These are phyloP conservation scores for Erysimum cheiri DNA, from an alignment of 441 rosid genomes.

Conservation along the genomic window DNA sequence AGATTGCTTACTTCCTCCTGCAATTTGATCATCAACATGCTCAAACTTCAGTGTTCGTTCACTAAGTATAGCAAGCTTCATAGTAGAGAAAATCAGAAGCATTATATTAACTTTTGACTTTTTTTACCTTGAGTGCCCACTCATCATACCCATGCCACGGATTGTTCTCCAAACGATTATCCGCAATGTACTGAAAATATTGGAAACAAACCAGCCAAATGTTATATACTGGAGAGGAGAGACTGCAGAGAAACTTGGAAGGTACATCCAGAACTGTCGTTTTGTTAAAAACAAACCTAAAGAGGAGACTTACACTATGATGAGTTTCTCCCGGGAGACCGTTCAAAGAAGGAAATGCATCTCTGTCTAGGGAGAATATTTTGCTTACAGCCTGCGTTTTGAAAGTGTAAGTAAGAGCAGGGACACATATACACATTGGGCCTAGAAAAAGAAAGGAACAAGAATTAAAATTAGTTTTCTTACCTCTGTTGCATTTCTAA, in stretches of 20 bases:
- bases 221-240: constrained; percentile 33
- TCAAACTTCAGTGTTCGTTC: constrained; percentile 8
- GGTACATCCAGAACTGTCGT: neutral
- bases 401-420: constrained; percentile 15
- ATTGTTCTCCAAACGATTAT: constrained; percentile 67
- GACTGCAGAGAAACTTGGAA: neutral
- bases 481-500: constrained; percentile 87
- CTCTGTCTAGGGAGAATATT: constrained; percentile 89
- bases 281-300: constrained; percentile 23
- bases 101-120: no score
- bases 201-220: constrained; percentile 23
- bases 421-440: constrained; percentile 16
- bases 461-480: no score
- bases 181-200: constrained; percentile 77
- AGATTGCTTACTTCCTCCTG: constrained; percentile 93
- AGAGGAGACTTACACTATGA: constrained; percentile 70
- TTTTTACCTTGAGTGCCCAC: constrained; percentile 77
- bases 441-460: neutral
- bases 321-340: constrained; percentile 93
- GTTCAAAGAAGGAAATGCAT: constrained; percentile 82
- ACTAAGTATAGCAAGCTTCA: neutral
- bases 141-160: constrained; percentile 89
- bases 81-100: neutral
- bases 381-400: constrained; percentile 70
- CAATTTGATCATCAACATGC: constrained; percentile 27